These are phyloP conservation scores for Talaromyces atroroseus DNA, from an alignment of 2,329 filamentous ascomycete species.

Conservation along the genomic window DNA sequence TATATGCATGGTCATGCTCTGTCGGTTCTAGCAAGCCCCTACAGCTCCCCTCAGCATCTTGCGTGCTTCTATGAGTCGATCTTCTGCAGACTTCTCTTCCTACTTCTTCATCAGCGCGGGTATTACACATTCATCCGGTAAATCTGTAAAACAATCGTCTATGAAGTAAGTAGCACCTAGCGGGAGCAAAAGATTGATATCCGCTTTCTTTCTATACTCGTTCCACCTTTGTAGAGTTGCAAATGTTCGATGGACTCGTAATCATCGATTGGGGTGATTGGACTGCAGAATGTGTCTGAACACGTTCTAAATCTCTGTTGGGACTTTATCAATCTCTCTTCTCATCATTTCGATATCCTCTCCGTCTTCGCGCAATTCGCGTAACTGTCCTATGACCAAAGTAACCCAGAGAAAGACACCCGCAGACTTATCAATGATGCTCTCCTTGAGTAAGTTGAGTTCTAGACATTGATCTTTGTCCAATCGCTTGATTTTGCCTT, in stretches of 20 bases:
- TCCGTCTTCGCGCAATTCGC: neutral
- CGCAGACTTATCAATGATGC: neutral
- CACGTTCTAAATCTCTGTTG: neutral
- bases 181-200: neutral
- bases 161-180: neutral
- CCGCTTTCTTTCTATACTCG: neutral
- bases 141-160: neutral
- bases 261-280: neutral
- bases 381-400: neutral
- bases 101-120: neutral
- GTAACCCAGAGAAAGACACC: constrained; percentile 5
- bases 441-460: neutral
- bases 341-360: neutral
- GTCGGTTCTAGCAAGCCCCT: neutral
- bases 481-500: neutral
- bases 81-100: neutral
- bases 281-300: neutral
- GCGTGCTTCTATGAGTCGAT: neutral
- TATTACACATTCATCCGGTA: neutral
- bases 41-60: neutral
- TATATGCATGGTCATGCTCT: neutral
- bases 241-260: neutral
- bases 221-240: neutral
- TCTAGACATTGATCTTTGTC: neutral
- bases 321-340: neutral